phyloP scores from a whole-genome alignment of 139 green algal species.

The Closterium sp. region DNA sequence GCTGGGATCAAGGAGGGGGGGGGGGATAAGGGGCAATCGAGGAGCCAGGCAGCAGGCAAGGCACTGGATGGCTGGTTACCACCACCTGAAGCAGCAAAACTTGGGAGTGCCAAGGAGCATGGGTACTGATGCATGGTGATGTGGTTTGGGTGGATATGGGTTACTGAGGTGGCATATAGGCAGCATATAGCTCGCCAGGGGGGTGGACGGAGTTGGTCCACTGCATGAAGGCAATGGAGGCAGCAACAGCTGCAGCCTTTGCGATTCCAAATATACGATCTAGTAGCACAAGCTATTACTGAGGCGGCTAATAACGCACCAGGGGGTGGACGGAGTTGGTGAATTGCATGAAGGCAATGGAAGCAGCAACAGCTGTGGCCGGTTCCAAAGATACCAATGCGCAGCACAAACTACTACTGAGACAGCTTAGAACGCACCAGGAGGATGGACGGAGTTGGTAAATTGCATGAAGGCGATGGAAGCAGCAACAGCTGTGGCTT shows the following conservation, averaged over 20 bases:
- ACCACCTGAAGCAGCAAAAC: not conserved
- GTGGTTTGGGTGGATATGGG: not conserved
- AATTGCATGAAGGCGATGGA: conserved; percentile 23
- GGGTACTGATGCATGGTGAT: not conserved
- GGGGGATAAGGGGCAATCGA: not conserved
- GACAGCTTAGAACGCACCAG: not conserved
- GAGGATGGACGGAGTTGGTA: conserved; percentile 15
- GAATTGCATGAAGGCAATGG: conserved; percentile 16
- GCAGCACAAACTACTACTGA: too few species aligned
- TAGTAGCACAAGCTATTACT: too few species aligned
- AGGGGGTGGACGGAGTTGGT: conserved; percentile 18
- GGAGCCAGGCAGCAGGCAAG: not conserved
- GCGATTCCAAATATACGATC: not conserved
- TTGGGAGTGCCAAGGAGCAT: not conserved
- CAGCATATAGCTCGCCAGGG: not conserved
- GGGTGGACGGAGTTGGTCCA: conserved; percentile 17
- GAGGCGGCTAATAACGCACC: too few species aligned
- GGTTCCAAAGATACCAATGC: conserved; percentile 1
- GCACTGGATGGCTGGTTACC: too few species aligned
- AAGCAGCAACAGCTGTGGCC: conserved; percentile 8
- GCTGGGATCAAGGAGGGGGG: not conserved
- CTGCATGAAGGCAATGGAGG: conserved; percentile 11
- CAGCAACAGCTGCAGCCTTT: not conserved
- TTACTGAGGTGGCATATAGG: too few species aligned
- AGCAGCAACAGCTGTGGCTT: not conserved